Base-by-base conservation (phyloP, 179 eudicot genomes). In the Dionaea muscipula region DNA sequence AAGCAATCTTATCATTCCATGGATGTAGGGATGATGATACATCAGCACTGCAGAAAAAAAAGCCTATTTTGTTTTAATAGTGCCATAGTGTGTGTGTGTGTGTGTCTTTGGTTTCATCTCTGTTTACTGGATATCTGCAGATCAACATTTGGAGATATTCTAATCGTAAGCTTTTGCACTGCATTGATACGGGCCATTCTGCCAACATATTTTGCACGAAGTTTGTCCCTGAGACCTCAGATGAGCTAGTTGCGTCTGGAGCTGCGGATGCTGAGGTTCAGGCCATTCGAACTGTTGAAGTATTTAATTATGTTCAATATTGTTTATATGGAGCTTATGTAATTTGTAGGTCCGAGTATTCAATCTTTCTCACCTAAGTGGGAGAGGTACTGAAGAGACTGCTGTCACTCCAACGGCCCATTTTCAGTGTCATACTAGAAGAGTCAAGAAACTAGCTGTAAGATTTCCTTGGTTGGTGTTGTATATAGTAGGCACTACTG, bases 361-460 rank as follows among this genome's bases (percentile, higher is more conserved):
- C 47, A 71, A 87, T 72, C 49, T 80, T 43, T 80, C 86, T 55
- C 75, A 74, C 65, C 41, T 75, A 60, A 76, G 64, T 45, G 84
- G 75, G 61, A 71, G 63, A 61, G 72, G 84, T 54, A 54, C 43
- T 60, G 91, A 78, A 64, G 95, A 67, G 63, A 71, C 72, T 63
- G 64, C 72, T 18, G 14, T 74, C 20, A 41, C 61, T 46, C 94
- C 95, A 47, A 77, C 74, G 19, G 95, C 88, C 50, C 69, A 81
- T 50, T 91, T 82, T 59, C 94, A 82, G 47, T 87, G 98, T 67
- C 98, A 91, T 67, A 81, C 81, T 15, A 91, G 80, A 71, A 80
- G 98, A 81, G 91, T 91, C n/a, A 91, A 91, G 75, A 91, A 91
- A 55, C 62, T 91, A 68, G 95, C 95, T 60, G 98, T 91, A 74